These are phyloP conservation scores for Apiotrichum akiyoshidainum DNA, from an alignment of 1,284 basidiomycete species.

Conservation along the genomic window DNA sequence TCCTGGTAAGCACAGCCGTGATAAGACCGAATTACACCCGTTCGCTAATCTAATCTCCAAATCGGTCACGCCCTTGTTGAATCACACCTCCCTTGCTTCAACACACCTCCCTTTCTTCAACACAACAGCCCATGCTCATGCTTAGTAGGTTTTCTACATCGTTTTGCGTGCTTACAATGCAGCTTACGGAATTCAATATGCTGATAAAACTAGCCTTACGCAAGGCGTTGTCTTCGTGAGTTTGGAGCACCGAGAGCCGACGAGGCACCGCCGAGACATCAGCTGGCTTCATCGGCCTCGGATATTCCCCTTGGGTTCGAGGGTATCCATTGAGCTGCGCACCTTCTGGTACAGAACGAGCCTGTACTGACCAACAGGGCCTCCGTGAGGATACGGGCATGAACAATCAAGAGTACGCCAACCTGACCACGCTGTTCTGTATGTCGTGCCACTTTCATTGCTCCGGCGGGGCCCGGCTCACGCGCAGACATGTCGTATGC, in stretches of 20 bases:
- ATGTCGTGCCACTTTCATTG: slow-evolving; percentile 2
- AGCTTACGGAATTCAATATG: slow-evolving; percentile 9
- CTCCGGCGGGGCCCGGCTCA: not conserved
- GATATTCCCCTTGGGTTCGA: not conserved
- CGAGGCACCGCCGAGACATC: not conserved
- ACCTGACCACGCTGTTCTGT: slow-evolving; percentile 23
- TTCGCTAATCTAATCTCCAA: too few relatives aligned
- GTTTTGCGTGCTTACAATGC: not conserved
- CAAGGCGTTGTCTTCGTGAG: slow-evolving; percentile 5
- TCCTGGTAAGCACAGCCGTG: not conserved
- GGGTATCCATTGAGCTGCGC: not conserved
- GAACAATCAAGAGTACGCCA: slow-evolving; percentile 12
- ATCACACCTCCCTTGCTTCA: not conserved
- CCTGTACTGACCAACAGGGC: not conserved
- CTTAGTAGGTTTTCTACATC: not conserved
- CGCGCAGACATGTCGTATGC: slow-evolving; percentile 18
- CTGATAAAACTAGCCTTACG: not conserved
- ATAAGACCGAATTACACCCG: too few relatives aligned
- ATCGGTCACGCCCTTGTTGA: too few relatives aligned
- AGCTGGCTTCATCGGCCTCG: not conserved
- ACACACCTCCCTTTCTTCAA: not conserved
- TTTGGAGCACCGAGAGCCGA: not conserved
- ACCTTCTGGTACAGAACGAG: too few relatives aligned
- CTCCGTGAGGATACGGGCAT: slow-evolving; percentile 3
- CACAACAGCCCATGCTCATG: slow-evolving; percentile 10